phyloP scores from a whole-genome alignment of 345 rosid genomes.

The Hevea brasiliensis region DNA sequence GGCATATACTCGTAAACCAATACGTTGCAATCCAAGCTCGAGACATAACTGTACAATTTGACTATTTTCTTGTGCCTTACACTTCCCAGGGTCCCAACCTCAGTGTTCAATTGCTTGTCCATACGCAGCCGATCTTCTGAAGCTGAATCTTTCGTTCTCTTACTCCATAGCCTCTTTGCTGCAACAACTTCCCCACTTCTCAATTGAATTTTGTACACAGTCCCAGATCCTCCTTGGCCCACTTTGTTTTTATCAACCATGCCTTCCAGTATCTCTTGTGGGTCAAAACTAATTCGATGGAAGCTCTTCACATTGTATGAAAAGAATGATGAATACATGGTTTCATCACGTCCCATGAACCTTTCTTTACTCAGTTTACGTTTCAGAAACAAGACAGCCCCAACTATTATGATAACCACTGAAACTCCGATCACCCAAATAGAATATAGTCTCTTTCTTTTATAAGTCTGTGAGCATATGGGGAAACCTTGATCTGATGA shows the following conservation, averaged over 20 bases:
- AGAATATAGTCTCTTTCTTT: constrained; percentile 52
- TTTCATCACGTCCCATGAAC: constrained; percentile 58
- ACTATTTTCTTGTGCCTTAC: constrained; percentile 89
- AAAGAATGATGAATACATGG: constrained; percentile 57
- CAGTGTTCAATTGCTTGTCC: constrained; percentile 69
- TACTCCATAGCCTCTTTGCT: constrained; percentile 80
- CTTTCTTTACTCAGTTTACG: constrained; percentile 48
- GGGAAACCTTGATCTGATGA: constrained; percentile 54
- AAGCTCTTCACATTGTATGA: constrained; percentile 76
- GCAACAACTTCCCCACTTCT: constrained; percentile 72
- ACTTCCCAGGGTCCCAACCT: constrained; percentile 85
- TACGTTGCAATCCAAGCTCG: constrained; percentile 61
- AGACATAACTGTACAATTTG: constrained; percentile 76
- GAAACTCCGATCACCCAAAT: constrained; percentile 64
- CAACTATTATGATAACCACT: constrained; percentile 49
- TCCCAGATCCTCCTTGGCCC: constrained; percentile 87
- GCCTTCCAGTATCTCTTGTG: constrained; percentile 66
- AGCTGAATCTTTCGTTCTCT: constrained; percentile 48
- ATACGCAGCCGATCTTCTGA: constrained; percentile 47
- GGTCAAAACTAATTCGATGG: constrained; percentile 74
- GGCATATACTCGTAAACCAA: constrained; percentile 92
- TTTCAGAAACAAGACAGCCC: constrained; percentile 55
- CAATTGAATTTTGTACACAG: constrained; percentile 67
- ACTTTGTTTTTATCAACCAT: constrained; percentile 78
- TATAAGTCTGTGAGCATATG: constrained; percentile 45